Evolutionary conservation across 495 filamentous ascomycete genomes (phyloP), one percentile per base, ranked within the genome.

Genomic region (Hypoxylon perforatum): DNA sequence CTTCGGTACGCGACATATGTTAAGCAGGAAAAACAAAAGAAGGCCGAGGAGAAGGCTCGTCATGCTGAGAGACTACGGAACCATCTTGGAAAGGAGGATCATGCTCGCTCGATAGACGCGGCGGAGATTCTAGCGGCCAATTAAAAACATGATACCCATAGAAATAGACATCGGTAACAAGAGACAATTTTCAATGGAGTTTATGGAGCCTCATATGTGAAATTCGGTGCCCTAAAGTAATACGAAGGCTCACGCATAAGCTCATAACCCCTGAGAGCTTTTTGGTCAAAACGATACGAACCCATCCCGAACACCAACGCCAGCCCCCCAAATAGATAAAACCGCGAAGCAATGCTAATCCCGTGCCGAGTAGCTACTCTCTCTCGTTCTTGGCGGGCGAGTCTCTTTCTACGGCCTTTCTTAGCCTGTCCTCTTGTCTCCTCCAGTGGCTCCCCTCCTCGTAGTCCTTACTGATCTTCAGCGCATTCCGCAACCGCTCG

Each of bases 381-480:
- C 50, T 65, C 0, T 72, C 69, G 19, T 69, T 73, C 65, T 75
- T 78, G 70, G 77, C 67, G 67, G 70, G 65, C 44, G 74, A 75
- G 63, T 81, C 73, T 68, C 78, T 81, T 63, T 85, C 81, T 19
- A 84, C 72, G 14, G 82, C 78, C 61, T 88, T 85, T 72, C 84
- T 82, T 66, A 88, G 74, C 76, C 90, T 80, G 78, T 96, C 91
- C 76, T 91, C 88, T 69, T 90, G 84, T 71, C 80, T 84, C 78
- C 82, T 79, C 90, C 91, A 90, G 77, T 93, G 85, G 53, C 89
- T 80, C 28, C 91, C 92, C 69, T 95, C 94, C 77, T 96, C 90
- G 76, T 94, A 92, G 81, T 96, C 87, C 78, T 89, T 89, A 65
- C 87, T 85, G 65, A 98, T 97, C 47, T 93, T 93, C 75, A 99